Base-by-base conservation (phyloP, 2,329 filamentous ascomycete species). In the Botrytis deweyae region DNA sequence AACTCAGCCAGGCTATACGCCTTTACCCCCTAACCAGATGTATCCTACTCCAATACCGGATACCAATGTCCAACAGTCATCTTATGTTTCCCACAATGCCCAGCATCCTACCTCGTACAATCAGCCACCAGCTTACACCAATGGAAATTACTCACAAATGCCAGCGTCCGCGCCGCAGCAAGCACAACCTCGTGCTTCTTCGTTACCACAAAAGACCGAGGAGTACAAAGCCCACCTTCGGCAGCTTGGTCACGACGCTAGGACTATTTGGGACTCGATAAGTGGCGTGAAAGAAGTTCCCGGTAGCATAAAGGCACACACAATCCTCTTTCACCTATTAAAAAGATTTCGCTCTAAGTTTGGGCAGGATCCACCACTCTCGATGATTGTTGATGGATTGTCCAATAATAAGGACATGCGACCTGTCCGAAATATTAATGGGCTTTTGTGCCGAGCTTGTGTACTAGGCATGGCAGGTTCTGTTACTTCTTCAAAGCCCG, bases 221-320 rank as follows among this genome's bases (percentile, higher is more conserved):
- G 82, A 81, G 44, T 86, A 88, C 75, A 82, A 84, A 74, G 75
- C 78, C 29, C 86, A 87, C 76, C 81, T 89, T 12, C 85, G 88
- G 66, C 83, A 86, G 64, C 82, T 93, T 74, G 85, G 86, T 16
- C 84, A 82, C 61, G 85, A 87, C 78, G 87, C 89, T 7, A 86
- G 88, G 74, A 87, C 89, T 38, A 82, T 91, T 52, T 95, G 92
- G 91, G 87, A 87, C 75, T 82, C 84, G 36, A 87, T 90, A 3
- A 86, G 86, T 12, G 85, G 85, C 4, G 84, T 93, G 75, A 88
- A 88, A 77, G 87, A 90, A 69, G 82, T 93, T 25, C 87, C 90
- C 22, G 87, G 87, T 58, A 87, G 87, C 74, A 85, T 93, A 65
- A 89, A 89, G 76, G 85, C 92, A 25, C 88, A 88, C 74, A 86